A percentile compares a stretch with the other conserved stretches of the same genome.
These are phyloP conservation scores for Iris pallida DNA, from an alignment of 116 monocot genomes.

Conservation along the genomic window DNA sequence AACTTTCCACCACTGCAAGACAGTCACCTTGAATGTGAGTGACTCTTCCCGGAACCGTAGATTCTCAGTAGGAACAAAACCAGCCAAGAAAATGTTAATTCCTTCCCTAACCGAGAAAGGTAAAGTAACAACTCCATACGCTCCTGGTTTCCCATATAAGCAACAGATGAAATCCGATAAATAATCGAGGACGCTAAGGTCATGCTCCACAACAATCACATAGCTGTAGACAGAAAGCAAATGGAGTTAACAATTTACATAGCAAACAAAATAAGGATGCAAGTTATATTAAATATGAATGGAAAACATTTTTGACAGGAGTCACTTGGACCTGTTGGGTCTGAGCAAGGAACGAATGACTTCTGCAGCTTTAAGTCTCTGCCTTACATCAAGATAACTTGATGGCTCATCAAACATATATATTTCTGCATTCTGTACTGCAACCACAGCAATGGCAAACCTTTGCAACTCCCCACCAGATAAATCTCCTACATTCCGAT, in stretches of 20 bases:
- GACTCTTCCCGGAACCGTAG: conserved; percentile 52
- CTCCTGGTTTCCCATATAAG: conserved; percentile 57
- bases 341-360: conserved; percentile 48
- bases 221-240: conserved; percentile 24
- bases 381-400: conserved; percentile 52
- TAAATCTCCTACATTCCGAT: conserved; percentile 55
- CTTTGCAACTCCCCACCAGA: conserved; percentile 55
- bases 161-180: conserved; percentile 64
- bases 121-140: conserved; percentile 58
- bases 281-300: not conserved
- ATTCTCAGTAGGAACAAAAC: conserved; percentile 58
- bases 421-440: conserved; percentile 52
- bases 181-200: conserved; percentile 31
- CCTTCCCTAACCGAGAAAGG: conserved; percentile 60
- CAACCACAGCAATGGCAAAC: conserved; percentile 62
- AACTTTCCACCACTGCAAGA: not conserved
- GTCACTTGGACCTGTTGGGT: conserved; percentile 29
- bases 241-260: conserved; percentile 8
- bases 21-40: conserved; percentile 52
- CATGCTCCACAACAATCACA: conserved; percentile 57
- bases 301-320: not conserved
- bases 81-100: conserved; percentile 60
- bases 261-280: not conserved
- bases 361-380: conserved; percentile 61
- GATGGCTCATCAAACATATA: conserved; percentile 63